Evolutionary conservation across 176 grass and related monocot species (phyloP), one percentile per base, ranked within the genome.

Genomic region (Aechmea fasciata): DNA sequence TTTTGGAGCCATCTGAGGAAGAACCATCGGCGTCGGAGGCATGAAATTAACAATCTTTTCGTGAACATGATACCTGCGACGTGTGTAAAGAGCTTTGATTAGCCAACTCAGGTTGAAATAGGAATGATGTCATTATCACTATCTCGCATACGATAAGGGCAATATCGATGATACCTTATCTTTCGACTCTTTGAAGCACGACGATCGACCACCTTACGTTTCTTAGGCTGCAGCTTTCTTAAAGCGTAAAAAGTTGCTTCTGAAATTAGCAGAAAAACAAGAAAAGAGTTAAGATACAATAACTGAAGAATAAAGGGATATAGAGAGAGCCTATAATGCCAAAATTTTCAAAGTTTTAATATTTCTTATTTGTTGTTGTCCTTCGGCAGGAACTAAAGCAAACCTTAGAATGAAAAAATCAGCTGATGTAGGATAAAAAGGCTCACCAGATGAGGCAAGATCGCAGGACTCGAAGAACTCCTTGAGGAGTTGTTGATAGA

Each of bases 31-130:
- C 25, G 81, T 47, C 1, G 83, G 86, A 49, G 86, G 83, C 88
- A 96, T 92, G 71, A 92, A 96, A 83, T 96, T 96, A 51, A 85
- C 80, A 33, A 96, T 83, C 79, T 96, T 91, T 79, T 96, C 86
- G 13, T 96, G 88, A 11, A 96, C 83, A 63, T 87, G 63, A 28
- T 96, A 92, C 83, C 92, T 96, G 66, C 49, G 74, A 17, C 61
- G 55, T 54, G 55, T 24, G 33, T 41, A 41, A 41, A 41, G 4
- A 41, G 33, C 33, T 41, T 41, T 41, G 33, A 41, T 41, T 6
- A 41, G 5, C 4, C 33, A 7, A 41, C 4, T 5, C 33, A 41
- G 33, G 33, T 41, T 41, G 33, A 41, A 41, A 41, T 41, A 41
- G 33, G 4, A 41, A 41, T 41, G 5, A 41, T 23, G 22, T 23